Conservation (phyloP, 495 filamentous ascomycete species). For the Tuber melanosporum region DNA sequence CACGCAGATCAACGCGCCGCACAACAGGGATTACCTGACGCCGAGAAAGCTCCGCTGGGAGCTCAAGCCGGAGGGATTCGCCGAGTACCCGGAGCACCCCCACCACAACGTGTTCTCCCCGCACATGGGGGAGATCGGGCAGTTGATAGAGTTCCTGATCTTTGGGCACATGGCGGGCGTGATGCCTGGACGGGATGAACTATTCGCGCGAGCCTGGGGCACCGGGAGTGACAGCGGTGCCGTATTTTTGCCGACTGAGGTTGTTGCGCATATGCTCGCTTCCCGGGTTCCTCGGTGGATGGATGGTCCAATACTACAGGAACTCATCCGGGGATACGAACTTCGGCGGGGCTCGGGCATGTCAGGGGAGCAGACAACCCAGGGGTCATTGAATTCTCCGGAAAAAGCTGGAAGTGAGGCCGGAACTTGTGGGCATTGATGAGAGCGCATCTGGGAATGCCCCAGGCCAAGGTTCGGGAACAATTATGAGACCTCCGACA, state of each 20-base stretch:
- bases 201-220: neutral
- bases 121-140: slow-evolving; percentile 18
- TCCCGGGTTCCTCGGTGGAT: neutral
- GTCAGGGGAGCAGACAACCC: neutral
- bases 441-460: neutral
- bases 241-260: neutral
- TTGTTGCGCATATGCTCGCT: neutral
- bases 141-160: slow-evolving; percentile 27
- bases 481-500: neutral
- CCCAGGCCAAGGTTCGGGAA: neutral
- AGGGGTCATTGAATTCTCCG: neutral
- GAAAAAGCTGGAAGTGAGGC: neutral
- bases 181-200: neutral
- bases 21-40: neutral
- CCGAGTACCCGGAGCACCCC: slow-evolving; percentile 2
- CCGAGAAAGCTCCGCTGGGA: slow-evolving; percentile 21
- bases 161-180: slow-evolving; percentile 17
- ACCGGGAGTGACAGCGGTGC: neutral
- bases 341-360: neutral
- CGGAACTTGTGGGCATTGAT: neutral
- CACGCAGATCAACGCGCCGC: neutral
- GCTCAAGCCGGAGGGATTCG: neutral
- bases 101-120: neutral
- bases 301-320: neutral
- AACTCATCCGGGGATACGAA: neutral